Base-by-base conservation (phyloP, 2,329 filamentous ascomycete genomes). In the Graphiopsis chlorocephala region DNA sequence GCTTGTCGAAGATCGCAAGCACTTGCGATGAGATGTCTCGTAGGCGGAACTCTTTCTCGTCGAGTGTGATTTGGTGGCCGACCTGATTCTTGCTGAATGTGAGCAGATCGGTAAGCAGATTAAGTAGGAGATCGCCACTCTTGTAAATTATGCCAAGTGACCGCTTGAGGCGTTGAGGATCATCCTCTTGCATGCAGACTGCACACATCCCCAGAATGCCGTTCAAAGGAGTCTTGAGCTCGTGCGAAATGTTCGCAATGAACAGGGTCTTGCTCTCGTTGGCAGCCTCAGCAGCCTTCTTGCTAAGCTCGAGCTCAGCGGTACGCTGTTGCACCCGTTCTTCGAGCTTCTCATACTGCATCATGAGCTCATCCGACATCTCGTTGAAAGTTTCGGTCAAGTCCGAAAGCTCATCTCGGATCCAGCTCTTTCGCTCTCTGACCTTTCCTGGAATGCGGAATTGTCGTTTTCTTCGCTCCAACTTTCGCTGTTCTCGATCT, bases 261-360 rank as follows among this genome's bases (percentile, higher is more conserved):
- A 98, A 98, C 10, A 98, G 83, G 0, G 95, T 98, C 80, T 99
- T 99, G 82, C 92, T 96, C 78, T 97, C 91, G 72, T 97, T 97
- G 3, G 93, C 93, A n/a, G 91, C 90, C 77, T 97, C 93, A 1
- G 93, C 93, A 1, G 92, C 92, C 78, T 92, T 92, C 76, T 97
- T 97, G 80, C 90, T 96, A 67, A 92, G 86, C 73, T 96, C 92
- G 0, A 97, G 82, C 76, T 97, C 91, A 38, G 86, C 86, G 0
- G 93, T 97, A 63, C 93, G 85, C 75, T 93, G 88, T 7, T 86
- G 86, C 0, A 97, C 93, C 71, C 94, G 89, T 64, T 94, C 88
- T 75, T 97, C 93, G 0, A 97, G 81, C 12, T 87, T 88, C 31
- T 88, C 87, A 73, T 97, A 97, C 72, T 97, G 93, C 78, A 92